phyloP scores from a whole-genome alignment of 306 rosid genomes.

The Myrica gale region DNA sequence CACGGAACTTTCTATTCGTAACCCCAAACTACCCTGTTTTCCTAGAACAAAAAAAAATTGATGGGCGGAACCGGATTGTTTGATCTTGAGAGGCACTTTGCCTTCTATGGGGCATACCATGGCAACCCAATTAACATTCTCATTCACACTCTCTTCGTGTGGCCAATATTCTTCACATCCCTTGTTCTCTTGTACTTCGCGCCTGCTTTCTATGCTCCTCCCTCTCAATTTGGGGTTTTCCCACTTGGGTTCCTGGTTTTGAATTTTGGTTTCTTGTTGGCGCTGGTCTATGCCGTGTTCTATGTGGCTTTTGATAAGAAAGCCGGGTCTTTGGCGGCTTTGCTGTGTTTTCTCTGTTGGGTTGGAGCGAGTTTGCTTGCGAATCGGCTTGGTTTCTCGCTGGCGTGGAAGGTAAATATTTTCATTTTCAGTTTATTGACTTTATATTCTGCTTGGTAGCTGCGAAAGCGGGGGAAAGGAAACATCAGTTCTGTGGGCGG shows the following conservation, averaged over 20 bases:
- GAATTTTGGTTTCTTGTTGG: slow-evolving; percentile 54
- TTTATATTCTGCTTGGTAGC: not conserved
- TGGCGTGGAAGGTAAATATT: slow-evolving; percentile 66
- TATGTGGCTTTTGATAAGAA: slow-evolving; percentile 56
- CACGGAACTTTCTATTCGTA: not conserved
- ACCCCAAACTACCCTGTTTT: not conserved
- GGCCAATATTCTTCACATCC: slow-evolving; percentile 71
- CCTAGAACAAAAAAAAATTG: not conserved
- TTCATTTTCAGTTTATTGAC: not conserved
- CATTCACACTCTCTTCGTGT: slow-evolving; percentile 64
- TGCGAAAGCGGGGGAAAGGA: not conserved
- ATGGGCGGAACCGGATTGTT: slow-evolving; percentile 50
- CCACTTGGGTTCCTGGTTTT: slow-evolving; percentile 41
- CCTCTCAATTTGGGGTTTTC: slow-evolving; percentile 22
- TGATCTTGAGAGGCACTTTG: slow-evolving; percentile 80
- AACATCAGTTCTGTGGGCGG: not conserved
- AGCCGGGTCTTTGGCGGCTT: slow-evolving; percentile 76
- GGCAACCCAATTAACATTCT: slow-evolving; percentile 61
- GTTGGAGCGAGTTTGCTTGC: slow-evolving; percentile 56
- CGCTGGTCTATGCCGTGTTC: slow-evolving; percentile 50
- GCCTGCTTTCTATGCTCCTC: slow-evolving; percentile 41
- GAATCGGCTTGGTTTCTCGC: slow-evolving; percentile 42
- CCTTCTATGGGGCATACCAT: slow-evolving; percentile 89
- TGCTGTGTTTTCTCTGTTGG: slow-evolving; percentile 62
- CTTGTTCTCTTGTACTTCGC: slow-evolving; percentile 62